Evolutionary conservation across 225 moss, liverwort and hornwort genomes (phyloP), one percentile per base, ranked within the genome.

Genomic region (Neckera pumila): DNA sequence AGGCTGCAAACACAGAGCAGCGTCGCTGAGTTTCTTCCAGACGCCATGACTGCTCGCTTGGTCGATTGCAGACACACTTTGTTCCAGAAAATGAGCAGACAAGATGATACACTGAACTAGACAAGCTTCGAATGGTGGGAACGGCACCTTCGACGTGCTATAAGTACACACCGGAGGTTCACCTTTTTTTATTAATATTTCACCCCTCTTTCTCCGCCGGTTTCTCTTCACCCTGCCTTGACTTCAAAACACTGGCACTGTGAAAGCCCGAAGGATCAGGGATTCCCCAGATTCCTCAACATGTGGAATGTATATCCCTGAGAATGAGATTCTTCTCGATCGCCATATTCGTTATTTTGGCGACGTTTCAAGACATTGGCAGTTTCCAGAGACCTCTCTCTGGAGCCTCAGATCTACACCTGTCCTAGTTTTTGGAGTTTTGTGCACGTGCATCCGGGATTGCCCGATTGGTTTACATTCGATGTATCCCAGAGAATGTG

Each of bases 1-100:
- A 90, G 10, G 73, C 88, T 88, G 74, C 90, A 88, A 26, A 88
- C 74, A 47, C 92, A 90, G 31, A 92, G 49, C 23, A 90, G 83
- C 53, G 59, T 57, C 47, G 58, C 31, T 21, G 85, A 28, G 49
- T 79, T 87, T 19, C 88, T 65, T 40, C 20, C 40, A n/a, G 90
- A 83, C n/a, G 83, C 92, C 92, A 92, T 92, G 51, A 72, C 60
- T 72, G 7, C 47, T 58, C 33, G 36, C 66, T 79, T 57, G 67
- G 54, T 87, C 21, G 81, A 53, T 77, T 58, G 59, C 33, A 22
- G 33, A 45, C 43, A 6, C 76, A 72, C 34, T 54, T 26, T 67
- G 53, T 51, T 26, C 17, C 42, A 49, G 51, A 19, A 51, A 60
- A 28, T 7, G 43, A 33, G 12, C 45, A 47, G 49, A 72, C 47